A percentile compares a stretch with the other conserved stretches of the same genome.
Evolutionary conservation across 106 monocot species (phyloP).

Genomic region (Allium fistulosum): DNA sequence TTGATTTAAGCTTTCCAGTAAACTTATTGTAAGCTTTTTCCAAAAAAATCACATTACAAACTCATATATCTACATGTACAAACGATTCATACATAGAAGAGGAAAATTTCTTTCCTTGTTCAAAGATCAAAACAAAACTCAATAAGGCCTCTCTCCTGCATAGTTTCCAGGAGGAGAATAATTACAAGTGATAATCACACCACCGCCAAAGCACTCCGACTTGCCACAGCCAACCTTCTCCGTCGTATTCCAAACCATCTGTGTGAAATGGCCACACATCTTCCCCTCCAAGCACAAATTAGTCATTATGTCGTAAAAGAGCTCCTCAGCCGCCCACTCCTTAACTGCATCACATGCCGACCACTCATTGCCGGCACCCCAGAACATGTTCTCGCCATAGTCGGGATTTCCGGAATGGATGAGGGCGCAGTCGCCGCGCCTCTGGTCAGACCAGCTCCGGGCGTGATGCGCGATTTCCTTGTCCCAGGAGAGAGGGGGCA

Average conservation of each 20-base stretch:
- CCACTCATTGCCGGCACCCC: constrained; percentile 18
- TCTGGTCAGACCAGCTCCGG: constrained; percentile 9
- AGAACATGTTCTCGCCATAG: constrained; percentile 52
- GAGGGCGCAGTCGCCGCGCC: constrained; percentile 13
- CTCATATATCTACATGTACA: no score
- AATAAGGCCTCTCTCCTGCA: constrained; percentile 33
- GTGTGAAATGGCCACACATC: constrained; percentile 45
- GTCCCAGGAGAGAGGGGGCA: constrained; percentile 18
- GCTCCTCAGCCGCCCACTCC: constrained; percentile 23
- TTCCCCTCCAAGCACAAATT: constrained; percentile 13
- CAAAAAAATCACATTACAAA: no score
- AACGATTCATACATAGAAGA: no score
- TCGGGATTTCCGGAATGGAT: constrained; percentile 14
- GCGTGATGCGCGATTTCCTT: constrained; percentile 21
- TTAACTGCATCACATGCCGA: constrained; percentile 18
- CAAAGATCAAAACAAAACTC: not conserved
- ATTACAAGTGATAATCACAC: constrained; percentile 36
- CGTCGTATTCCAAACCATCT: constrained; percentile 50
- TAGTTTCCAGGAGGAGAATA: constrained; percentile 52
- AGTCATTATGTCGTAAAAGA: constrained; percentile 9
- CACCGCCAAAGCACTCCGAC: constrained; percentile 22
- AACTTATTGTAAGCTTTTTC: no score
- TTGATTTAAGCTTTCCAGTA: no score
- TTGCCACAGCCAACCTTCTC: constrained; percentile 32
- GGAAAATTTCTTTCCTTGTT: no score